These are phyloP conservation scores for Paracamarosporium sp. DNA, from an alignment of 2,329 filamentous ascomycete species.

Conservation along the genomic window DNA sequence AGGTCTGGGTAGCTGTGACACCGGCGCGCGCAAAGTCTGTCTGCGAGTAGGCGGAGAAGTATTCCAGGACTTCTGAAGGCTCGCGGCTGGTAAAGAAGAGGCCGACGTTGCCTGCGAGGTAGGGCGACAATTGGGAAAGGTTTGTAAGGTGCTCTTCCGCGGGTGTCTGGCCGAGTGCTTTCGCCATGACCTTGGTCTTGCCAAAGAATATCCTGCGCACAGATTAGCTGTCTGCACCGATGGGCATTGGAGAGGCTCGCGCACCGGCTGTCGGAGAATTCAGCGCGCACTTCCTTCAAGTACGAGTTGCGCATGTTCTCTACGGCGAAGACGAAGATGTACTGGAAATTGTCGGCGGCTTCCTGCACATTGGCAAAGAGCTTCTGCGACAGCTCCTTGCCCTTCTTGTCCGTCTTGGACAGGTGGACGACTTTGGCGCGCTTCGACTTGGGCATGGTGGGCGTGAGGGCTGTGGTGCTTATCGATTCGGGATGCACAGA, in stretches of 20 bases:
- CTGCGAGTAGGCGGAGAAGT: conserved; percentile 75
- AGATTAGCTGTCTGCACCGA: conserved; percentile 16
- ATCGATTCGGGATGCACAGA: conserved; percentile 17
- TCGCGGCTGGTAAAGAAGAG: conserved; percentile 87
- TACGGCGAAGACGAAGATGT: conserved; percentile 91
- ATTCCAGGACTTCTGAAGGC: conserved; percentile 69
- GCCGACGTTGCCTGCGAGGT: conserved; percentile 83
- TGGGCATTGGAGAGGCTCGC: conserved; percentile 35
- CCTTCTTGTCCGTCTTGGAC: conserved; percentile 91
- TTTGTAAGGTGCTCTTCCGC: conserved; percentile 83
- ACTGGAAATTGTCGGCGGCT: conserved; percentile 81
- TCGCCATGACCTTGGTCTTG: conserved; percentile 99
- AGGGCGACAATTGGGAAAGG: conserved; percentile 71
- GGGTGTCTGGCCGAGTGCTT: conserved; percentile 81
- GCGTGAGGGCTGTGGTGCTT: conserved; percentile 22
- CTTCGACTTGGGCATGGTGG: conserved; percentile 93
- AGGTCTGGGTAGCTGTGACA: conserved; percentile 73
- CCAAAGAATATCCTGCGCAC: conserved; percentile 86
- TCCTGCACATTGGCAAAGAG: conserved; percentile 90
- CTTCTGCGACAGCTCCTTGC: conserved; percentile 85
- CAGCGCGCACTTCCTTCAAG: conserved; percentile 85
- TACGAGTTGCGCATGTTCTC: conserved; percentile 99
- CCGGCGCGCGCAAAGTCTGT: conserved; percentile 93
- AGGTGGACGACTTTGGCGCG: conserved; percentile 88
- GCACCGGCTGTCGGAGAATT: conserved; percentile 84